A percentile compares a stretch with the other conserved stretches of the same genome.
Evolutionary conservation across 148 eudicot genomes (phyloP).

Genomic region (Persicaria tinctoria): DNA sequence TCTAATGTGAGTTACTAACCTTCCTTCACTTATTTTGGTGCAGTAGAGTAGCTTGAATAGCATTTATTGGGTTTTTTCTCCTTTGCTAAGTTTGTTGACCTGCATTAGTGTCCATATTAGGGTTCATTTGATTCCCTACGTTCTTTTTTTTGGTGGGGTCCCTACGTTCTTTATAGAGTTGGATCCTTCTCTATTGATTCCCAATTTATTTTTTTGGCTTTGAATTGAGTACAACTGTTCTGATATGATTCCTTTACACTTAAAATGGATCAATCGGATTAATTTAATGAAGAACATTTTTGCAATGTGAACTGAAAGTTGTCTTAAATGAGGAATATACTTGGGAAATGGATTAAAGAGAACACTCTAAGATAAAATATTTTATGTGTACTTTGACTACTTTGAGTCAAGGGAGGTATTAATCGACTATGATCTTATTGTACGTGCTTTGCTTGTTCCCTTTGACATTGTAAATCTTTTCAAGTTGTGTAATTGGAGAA

Average conservation of each 20-base stretch:
- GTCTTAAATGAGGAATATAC: background rate
- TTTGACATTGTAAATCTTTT: background rate
- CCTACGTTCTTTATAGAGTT: background rate
- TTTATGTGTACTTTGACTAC: too few species aligned
- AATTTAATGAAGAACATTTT: constrained; percentile 3
- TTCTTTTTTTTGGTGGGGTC: background rate
- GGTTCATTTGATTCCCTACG: constrained; percentile 2
- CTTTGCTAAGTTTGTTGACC: background rate
- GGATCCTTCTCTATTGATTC: background rate
- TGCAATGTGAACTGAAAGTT: background rate
- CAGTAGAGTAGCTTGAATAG: background rate
- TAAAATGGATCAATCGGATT: background rate
- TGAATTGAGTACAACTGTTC: background rate
- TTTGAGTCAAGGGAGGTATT: background rate
- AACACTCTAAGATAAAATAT: background rate
- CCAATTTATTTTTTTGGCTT: background rate
- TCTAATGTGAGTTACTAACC: constrained; percentile 64
- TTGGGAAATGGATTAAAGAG: background rate
- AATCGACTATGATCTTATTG: background rate
- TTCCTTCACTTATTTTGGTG: background rate
- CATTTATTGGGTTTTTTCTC: background rate
- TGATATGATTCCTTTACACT: background rate
- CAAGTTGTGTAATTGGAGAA: background rate
- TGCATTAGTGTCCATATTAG: background rate
- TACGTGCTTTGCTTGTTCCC: background rate